A percentile compares a stretch with the other conserved stretches of the same genome.
Evolutionary conservation across 208 protist genomes (phyloP).

Genomic region (Vickermania ingenoplastis): DNA sequence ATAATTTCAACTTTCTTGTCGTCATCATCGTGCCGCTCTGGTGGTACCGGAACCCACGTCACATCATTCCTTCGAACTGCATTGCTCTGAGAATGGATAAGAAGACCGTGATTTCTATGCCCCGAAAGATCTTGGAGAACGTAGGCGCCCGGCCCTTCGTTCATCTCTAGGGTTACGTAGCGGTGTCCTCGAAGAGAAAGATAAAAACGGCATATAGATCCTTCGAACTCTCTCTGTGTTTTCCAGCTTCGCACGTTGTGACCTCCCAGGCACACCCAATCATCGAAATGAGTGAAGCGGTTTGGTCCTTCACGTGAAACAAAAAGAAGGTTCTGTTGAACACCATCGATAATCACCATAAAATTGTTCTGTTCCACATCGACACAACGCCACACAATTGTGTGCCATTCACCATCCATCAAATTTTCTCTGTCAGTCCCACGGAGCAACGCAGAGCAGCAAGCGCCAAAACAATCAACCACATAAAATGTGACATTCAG

Average conservation of each 20-base stretch:
- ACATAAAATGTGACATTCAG: conserved; percentile 78
- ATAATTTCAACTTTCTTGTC: conserved; percentile 30
- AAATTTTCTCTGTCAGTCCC: conserved; percentile 73
- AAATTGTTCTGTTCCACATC: conserved; percentile 85
- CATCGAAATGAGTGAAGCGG: conserved; percentile 55
- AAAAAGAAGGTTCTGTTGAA: conserved; percentile 68
- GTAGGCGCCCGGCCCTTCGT: conserved; percentile 75
- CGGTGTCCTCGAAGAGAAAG: conserved; percentile 54
- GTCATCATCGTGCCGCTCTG: conserved; percentile 21
- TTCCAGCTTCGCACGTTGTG: conserved; percentile 86
- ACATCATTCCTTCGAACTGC: conserved; percentile 64
- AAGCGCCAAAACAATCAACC: conserved; percentile 70
- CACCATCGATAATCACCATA: conserved; percentile 79
- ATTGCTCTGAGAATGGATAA: conserved; percentile 50
- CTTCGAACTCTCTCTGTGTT: conserved; percentile 43
- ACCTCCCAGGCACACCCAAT: conserved; percentile 77
- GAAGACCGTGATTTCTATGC: conserved; percentile 64
- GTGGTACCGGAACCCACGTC: conserved; percentile 54
- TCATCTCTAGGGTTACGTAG: conserved; percentile 66
- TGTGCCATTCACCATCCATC: conserved; percentile 86
- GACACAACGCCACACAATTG: conserved; percentile 74
- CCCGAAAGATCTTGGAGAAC: conserved; percentile 65
- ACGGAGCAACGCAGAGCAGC: conserved; percentile 72
- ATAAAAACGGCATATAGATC: conserved; percentile 66
- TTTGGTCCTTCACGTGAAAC: conserved; percentile 67